A percentile compares a stretch with the other conserved stretches of the same genome.
Conservation (phyloP, 139 green algal species). For the Volvox africanus region DNA sequence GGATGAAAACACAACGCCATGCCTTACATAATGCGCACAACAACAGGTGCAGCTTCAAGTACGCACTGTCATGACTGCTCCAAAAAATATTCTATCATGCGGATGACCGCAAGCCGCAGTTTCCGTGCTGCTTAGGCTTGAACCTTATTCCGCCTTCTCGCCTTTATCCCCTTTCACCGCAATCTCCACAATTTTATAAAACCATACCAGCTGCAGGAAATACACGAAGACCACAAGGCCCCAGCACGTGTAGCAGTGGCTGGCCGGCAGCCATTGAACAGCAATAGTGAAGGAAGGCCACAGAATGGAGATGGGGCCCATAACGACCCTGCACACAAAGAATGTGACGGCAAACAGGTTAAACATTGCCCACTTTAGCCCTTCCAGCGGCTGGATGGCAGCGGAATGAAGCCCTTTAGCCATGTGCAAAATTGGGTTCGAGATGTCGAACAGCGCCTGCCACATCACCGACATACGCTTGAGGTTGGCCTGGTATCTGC, state of each 20-base stretch:
- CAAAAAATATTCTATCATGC: no score
- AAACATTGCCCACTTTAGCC: slow-evolving; percentile 50
- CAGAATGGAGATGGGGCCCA: slow-evolving; percentile 14
- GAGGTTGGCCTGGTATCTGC: slow-evolving; percentile 51
- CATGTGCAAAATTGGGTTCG: slow-evolving; percentile 69
- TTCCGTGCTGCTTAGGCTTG: no score
- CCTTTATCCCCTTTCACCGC: slow-evolving; percentile 44
- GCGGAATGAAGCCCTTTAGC: slow-evolving; percentile 63
- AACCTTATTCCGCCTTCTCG: not conserved
- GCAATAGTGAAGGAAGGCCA: slow-evolving; percentile 37
- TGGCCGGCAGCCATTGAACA: slow-evolving; percentile 32
- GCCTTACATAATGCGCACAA: no score
- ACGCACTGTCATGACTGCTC: no score
- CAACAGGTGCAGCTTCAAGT: no score
- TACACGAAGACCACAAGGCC: slow-evolving; percentile 62
- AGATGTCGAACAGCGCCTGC: slow-evolving; percentile 61
- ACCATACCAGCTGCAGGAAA: slow-evolving; percentile 66
- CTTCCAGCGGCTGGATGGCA: slow-evolving; percentile 15
- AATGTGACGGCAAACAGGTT: slow-evolving; percentile 61
- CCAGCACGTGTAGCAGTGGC: slow-evolving; percentile 51
- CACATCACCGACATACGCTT: slow-evolving; percentile 58
- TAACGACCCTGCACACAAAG: slow-evolving; percentile 30
- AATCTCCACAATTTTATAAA: slow-evolving; percentile 62
- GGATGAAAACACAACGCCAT: no score
- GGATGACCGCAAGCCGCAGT: no score